Conservation (phyloP, 2,329 filamentous ascomycete species). For the Sporothrix schenckii region DNA sequence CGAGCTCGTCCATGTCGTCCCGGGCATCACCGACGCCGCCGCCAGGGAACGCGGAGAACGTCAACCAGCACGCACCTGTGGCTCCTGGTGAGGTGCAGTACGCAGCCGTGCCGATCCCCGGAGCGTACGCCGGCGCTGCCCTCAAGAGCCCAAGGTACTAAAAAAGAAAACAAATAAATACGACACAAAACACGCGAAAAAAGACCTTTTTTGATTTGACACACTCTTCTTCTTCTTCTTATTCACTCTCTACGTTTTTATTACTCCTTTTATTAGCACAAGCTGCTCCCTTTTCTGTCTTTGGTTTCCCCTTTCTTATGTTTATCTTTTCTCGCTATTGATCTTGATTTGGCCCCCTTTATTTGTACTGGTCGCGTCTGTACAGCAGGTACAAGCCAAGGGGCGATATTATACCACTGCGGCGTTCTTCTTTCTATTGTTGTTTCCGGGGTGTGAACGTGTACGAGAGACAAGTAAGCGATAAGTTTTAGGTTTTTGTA, state of each 20-base stretch:
- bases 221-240: background rate
- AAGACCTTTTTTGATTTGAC: background rate
- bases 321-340: slow-evolving; percentile 16
- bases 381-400: slow-evolving; percentile 30
- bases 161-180: slow-evolving; percentile 20
- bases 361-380: slow-evolving; percentile 32
- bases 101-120: slow-evolving; percentile 84
- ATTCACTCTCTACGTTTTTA: slow-evolving; percentile 35
- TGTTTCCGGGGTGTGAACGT: background rate
- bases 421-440: slow-evolving; percentile 31
- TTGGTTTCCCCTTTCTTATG: slow-evolving; percentile 25
- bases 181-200: slow-evolving; percentile 20
- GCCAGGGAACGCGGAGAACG: slow-evolving; percentile 46
- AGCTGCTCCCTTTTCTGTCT: background rate
- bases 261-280: slow-evolving; percentile 21
- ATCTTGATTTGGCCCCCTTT: slow-evolving; percentile 26
- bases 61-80: slow-evolving; percentile 66
- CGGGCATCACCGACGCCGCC: slow-evolving; percentile 40
- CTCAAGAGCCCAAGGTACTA: slow-evolving; percentile 52
- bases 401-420: slow-evolving; percentile 33
- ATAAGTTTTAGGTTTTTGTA: background rate
- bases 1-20: slow-evolving; percentile 32
- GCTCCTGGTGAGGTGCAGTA: slow-evolving; percentile 83
- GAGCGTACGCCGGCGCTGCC: slow-evolving; percentile 69
- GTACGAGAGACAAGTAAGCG: slow-evolving; percentile 12